Base-by-base conservation (phyloP, 768 basidiomycete species). In the Coprinopsis sp. region DNA sequence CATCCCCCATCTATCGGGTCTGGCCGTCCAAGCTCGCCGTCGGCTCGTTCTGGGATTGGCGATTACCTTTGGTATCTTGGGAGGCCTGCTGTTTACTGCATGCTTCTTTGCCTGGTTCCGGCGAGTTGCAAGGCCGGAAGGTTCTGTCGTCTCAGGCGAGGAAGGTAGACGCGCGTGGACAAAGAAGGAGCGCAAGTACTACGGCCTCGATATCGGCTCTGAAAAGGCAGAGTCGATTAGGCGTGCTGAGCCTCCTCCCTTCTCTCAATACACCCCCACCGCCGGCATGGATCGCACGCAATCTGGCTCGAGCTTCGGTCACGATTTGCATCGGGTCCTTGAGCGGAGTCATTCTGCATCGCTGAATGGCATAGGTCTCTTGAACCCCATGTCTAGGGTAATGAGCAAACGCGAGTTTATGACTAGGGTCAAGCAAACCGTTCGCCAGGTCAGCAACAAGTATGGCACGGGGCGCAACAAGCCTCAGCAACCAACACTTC, bases 361-460 rank as follows among this genome's bases (percentile, higher is more conserved):
- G n/a, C n/a, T n/a, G 18, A 19, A 45, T 50, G 28, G 50, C 61
- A 49, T 62, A 56, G 60, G 53, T 36, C 53, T 54, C 23, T 34
- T 60, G 54, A 76, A 72, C 47, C n/a, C n/a, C n/a, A n/a, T n/a
- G n/a, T 74, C 82, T 6, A 76, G 73, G 7, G 70, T 83, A 30
- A 81, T 87, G 74, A 82, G 74, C 59, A 89, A 87, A 61, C 71
- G 67, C 14, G 82, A 86, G 57, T 87, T 88, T 56, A 53, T 87
- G 43, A 71, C 73, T n/a, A 75, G 69, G 59, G 72, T 88, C 33
- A 76, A 68, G 51, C 71, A 78, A 38, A 82, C 83, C 2, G 79
- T 84, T 27, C 72, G 86, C 46, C 74, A 79, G 34, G 84, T 86
- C 51, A 87, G 85, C 66, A 75, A 81, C 57, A 80, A 71, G 59